Conservation (phyloP, 352 stramenopile species). For the Pythium scleroteichum region DNA sequence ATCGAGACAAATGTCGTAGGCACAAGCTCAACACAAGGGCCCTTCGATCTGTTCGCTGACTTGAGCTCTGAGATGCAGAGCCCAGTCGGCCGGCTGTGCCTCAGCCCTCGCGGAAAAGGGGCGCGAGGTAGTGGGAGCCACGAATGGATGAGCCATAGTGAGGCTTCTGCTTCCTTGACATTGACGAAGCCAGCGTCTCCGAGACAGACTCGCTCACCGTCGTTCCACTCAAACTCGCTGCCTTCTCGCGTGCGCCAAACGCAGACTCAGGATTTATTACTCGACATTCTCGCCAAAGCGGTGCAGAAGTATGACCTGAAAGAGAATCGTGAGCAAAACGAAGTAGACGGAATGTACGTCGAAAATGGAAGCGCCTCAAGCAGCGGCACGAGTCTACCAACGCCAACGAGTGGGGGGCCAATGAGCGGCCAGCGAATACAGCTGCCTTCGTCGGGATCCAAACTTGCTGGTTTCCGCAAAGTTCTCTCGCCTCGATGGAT, state of each 20-base stretch:
- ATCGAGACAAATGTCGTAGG: background rate
- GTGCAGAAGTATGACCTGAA: conserved; percentile 78
- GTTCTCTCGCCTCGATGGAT: conserved; percentile 64
- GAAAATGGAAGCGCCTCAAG: conserved; percentile 2
- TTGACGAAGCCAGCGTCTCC: conserved; percentile 1
- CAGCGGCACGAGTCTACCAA: background rate
- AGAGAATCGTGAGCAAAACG: conserved; percentile 50
- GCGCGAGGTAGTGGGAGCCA: background rate
- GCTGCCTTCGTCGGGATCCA: conserved; percentile 35
- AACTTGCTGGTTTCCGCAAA: conserved; percentile 62
- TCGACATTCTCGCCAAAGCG: conserved; percentile 65
- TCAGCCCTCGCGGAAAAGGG: conserved; percentile 47
- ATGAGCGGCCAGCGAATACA: conserved; percentile 41
- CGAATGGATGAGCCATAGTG: background rate
- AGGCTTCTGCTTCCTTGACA: background rate
- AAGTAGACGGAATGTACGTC: conserved; percentile 30
- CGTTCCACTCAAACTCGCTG: background rate
- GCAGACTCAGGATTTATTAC: conserved; percentile 56
- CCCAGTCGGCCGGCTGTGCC: conserved; percentile 35
- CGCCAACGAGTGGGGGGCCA: conserved; percentile 12
- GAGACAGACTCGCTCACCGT: conserved; percentile 6
- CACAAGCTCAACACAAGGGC: background rate
- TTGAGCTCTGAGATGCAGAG: conserved; percentile 23
- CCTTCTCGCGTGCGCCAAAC: conserved; percentile 32
- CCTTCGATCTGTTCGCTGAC: conserved; percentile 7